Conservation (phyloP, 2,329 filamentous ascomycete genomes). For the Claviceps sp. region DNA sequence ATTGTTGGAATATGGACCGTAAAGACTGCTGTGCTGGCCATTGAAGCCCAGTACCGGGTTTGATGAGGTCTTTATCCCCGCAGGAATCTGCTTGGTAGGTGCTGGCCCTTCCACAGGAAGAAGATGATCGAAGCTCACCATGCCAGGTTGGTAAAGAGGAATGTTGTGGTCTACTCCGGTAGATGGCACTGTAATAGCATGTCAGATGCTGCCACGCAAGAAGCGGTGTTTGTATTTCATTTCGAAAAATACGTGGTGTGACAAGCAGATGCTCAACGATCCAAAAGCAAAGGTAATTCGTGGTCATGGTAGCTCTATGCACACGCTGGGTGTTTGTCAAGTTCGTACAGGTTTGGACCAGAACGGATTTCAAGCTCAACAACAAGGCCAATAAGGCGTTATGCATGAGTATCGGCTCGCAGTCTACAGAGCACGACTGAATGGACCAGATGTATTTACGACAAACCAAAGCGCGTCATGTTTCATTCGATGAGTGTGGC, state of each 20-base stretch:
- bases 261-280: neutral
- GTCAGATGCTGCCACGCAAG: constrained; percentile 14
- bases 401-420: neutral
- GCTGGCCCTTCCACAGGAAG: neutral
- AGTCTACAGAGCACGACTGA: neutral
- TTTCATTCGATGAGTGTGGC: neutral
- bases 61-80: neutral
- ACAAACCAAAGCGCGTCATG: neutral
- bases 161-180: constrained; percentile 9
- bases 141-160: neutral
- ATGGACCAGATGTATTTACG: neutral
- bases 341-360: neutral
- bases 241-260: neutral
- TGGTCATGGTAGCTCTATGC: neutral
- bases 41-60: neutral
- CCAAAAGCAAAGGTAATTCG: no score
- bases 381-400: neutral
- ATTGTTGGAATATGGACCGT: neutral
- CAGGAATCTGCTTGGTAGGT: neutral
- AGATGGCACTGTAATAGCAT: constrained; percentile 13
- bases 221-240: neutral
- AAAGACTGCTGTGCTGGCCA: neutral
- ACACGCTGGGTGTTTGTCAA: neutral
- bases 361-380: neutral
- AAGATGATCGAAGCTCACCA: neutral